Conservation (phyloP, 108 stramenopile genomes). For the Hondaea fermentalgiana region DNA sequence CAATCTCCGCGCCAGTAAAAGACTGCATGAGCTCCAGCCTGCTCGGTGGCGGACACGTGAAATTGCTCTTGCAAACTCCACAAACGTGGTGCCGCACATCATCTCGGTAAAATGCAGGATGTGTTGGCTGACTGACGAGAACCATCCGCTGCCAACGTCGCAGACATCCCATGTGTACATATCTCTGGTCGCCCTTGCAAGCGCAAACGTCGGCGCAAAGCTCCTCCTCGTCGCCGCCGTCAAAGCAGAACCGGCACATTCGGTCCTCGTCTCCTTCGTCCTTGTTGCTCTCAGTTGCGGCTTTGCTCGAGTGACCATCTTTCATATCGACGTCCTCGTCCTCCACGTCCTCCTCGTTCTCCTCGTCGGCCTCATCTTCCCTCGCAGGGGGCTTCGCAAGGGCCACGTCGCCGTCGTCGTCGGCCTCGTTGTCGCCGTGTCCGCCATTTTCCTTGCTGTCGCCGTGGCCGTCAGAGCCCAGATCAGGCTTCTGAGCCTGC, state of each 20-base stretch:
- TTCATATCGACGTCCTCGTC: no score
- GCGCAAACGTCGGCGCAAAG: slow-evolving; percentile 23
- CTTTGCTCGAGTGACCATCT: no score
- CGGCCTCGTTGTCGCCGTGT: no score
- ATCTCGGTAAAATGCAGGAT: slow-evolving; percentile 21
- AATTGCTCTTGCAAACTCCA: slow-evolving; percentile 13
- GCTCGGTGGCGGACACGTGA: slow-evolving; percentile 24
- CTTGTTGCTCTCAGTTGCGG: no score
- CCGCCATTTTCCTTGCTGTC: no score
- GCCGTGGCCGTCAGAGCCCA: no score
- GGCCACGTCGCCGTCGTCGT: no score
- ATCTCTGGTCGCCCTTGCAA: slow-evolving; percentile 35
- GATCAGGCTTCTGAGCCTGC: no score
- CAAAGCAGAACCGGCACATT: slow-evolving; percentile 40
- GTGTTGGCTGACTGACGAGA: slow-evolving; percentile 25
- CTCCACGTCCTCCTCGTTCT: no score
- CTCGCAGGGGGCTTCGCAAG: no score
- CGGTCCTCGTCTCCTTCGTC: not conserved
- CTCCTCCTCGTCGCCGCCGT: not conserved
- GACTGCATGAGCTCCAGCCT: slow-evolving; percentile 26
- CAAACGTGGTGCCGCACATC: slow-evolving; percentile 26
- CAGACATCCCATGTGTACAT: slow-evolving; percentile 41
- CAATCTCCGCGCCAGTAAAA: slow-evolving; percentile 31
- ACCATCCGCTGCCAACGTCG: slow-evolving; percentile 39
- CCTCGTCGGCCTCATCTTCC: no score